Conservation (phyloP, 768 basidiomycete genomes). For the Naganishia friedmannii region DNA sequence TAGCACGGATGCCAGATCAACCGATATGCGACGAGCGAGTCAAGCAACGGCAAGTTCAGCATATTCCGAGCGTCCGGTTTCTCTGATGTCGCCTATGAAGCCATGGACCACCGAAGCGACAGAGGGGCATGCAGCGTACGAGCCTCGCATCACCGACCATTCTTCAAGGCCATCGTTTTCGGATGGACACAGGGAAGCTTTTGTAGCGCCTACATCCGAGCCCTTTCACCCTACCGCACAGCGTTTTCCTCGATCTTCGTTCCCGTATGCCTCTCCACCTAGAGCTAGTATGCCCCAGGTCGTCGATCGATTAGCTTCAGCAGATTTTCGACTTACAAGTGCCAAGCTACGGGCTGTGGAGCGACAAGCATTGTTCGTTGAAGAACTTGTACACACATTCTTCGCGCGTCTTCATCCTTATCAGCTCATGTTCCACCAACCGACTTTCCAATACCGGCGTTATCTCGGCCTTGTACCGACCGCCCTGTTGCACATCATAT, state of each 20-base stretch:
- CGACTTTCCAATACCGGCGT: constrained; percentile 48
- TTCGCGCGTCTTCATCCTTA: constrained; percentile 42
- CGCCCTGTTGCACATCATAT: constrained; percentile 45
- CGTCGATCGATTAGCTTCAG: not conserved
- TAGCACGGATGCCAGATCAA: not conserved
- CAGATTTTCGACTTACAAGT: not conserved
- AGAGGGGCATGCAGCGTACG: not conserved
- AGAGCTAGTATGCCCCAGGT: not conserved
- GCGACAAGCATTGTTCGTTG: constrained; percentile 29
- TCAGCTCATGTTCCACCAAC: constrained; percentile 44
- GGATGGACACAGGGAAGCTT: not conserved
- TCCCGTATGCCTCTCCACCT: constrained; percentile 2
- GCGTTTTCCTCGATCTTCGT: not conserved
- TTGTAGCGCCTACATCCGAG: not conserved
- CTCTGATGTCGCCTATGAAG: not conserved
- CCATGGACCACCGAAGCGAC: not conserved
- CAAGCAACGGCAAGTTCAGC: constrained; percentile 9
- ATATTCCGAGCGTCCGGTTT: constrained; percentile 10
- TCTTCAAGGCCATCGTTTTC: not conserved
- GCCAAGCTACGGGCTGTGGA: not conserved
- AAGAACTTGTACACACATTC: constrained; percentile 49
- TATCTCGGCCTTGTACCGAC: constrained; percentile 42
- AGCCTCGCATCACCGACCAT: not conserved
- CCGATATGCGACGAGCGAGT: constrained; percentile 11
- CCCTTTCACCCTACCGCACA: not conserved